Base-by-base conservation (phyloP, 2,329 filamentous ascomycete species). In the Phaeoacremonium minimum region DNA sequence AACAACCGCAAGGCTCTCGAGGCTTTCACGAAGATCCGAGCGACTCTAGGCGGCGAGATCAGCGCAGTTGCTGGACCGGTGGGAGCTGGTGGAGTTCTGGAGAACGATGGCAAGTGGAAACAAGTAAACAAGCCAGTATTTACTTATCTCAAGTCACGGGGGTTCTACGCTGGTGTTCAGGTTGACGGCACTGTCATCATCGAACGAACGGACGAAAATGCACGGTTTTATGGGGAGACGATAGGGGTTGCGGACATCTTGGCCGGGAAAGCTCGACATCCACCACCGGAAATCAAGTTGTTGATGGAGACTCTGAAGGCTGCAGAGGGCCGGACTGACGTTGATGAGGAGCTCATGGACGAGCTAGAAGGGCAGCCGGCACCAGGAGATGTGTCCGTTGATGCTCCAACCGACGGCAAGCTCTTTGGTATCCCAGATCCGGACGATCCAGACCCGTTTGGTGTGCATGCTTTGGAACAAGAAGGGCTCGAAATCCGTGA, bases 141-240 rank as follows among this genome's bases (percentile, higher is more conserved):
- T 71, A 88, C 81, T 18, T 93, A 93, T 53, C 76, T 90, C 59
- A 91, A 91, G 64, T 85, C 80, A 44, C 74, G 85, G 19, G 87
- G 87, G 2, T 73, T 91, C 39, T 91, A 89, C 55, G 84, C 83
- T 2, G 85, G 86, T 11, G 74, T 90, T 0, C 83, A 88, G 46
- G 70, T 90, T n/a, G 86, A 91, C 47, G 87, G 87, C 3, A 90
- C 86, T 0, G 72, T 91, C 14, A 70, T 91, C 29, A 80, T 90
- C 34, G 82, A 87, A 50, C 74, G 87, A 15, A 77, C 73, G 1
- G 87, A 89, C 46, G 87, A 88, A 51, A 93, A 93, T 51, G 80
- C 85, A 42, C 71, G 75, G 8, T 91, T 91, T 48, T 93, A 90
- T 53, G 39, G 39, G 14, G 20, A 19, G n/a, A 37, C 12, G 36